Conservation (phyloP, 2,329 filamentous ascomycete genomes). For the Emericellopsis cladophorae region DNA sequence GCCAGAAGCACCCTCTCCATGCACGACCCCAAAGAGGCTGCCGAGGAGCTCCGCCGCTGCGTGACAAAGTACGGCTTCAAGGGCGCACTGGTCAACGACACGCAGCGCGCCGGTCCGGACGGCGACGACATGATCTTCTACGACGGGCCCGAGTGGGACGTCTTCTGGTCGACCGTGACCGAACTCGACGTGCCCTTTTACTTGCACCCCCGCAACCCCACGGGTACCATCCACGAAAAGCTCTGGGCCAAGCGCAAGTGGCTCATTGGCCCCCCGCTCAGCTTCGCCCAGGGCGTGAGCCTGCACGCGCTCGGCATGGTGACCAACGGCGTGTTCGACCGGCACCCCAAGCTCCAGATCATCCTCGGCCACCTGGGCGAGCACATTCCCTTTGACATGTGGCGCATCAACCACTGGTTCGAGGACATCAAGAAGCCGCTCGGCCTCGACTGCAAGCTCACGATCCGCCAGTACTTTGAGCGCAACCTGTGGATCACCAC, state of each 20-base stretch:
- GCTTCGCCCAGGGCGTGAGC: slow-evolving; percentile 45
- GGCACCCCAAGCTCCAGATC: slow-evolving; percentile 29
- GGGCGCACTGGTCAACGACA: slow-evolving; percentile 49
- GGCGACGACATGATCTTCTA: slow-evolving; percentile 53
- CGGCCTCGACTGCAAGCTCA: slow-evolving; percentile 32
- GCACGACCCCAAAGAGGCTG: slow-evolving; percentile 38
- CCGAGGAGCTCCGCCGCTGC: slow-evolving; percentile 35
- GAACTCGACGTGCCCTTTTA: slow-evolving; percentile 54
- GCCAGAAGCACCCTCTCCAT: slow-evolving; percentile 28
- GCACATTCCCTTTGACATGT: slow-evolving; percentile 34
- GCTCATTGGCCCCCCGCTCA: slow-evolving; percentile 46
- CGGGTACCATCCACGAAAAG: slow-evolving; percentile 41
- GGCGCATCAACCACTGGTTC: slow-evolving; percentile 41
- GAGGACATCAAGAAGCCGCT: slow-evolving; percentile 41
- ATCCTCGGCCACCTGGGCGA: slow-evolving; percentile 36
- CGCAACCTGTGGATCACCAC: slow-evolving; percentile 46
- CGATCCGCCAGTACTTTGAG: slow-evolving; percentile 37
- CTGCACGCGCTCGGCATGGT: slow-evolving; percentile 42
- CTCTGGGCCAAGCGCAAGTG: slow-evolving; percentile 46
- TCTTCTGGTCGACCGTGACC: slow-evolving; percentile 45
- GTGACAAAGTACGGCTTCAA: slow-evolving; percentile 48
- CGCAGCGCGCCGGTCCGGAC: slow-evolving; percentile 42
- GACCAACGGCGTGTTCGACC: slow-evolving; percentile 36
- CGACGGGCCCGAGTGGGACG: slow-evolving; percentile 45
- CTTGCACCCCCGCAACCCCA: slow-evolving; percentile 47